Conservation (phyloP, 768 basidiomycete species). For the Paxillus rubicundulus region DNA sequence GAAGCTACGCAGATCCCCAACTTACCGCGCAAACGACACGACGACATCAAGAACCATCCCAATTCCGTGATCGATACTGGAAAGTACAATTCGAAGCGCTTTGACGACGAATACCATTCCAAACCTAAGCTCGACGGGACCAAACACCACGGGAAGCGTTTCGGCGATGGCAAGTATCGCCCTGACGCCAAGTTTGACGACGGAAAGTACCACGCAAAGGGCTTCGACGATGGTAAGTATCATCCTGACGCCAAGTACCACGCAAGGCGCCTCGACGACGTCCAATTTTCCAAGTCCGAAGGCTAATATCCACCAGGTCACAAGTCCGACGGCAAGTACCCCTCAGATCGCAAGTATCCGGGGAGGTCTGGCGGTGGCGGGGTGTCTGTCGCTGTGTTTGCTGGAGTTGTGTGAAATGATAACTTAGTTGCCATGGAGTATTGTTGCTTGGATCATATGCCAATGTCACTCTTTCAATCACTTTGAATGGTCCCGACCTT, state of each 20-base stretch:
- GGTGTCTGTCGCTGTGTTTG: background rate
- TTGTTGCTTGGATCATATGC: conserved; percentile 7
- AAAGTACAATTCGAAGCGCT: conserved; percentile 1
- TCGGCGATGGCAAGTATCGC: background rate
- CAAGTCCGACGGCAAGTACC: conserved; percentile 6
- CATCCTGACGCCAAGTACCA: conserved; percentile 3
- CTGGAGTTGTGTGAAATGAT: background rate
- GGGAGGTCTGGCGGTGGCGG: conserved; percentile 1
- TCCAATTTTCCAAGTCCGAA: conserved; percentile 3
- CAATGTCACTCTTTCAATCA: too few species aligned
- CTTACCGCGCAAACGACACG: background rate
- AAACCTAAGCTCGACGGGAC: background rate
- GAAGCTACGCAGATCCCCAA: background rate
- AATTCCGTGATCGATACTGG: background rate
- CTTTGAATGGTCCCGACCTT: too few species aligned
- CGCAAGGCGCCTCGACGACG: background rate
- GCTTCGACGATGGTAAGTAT: conserved; percentile 16
- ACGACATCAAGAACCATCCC: background rate
- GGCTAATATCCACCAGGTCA: background rate
- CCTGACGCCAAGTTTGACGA: background rate
- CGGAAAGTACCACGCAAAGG: conserved; percentile 1
- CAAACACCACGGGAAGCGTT: background rate
- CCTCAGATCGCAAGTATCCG: too few species aligned
- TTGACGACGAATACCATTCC: conserved; percentile 18
- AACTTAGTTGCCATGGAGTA: background rate